Conservation (phyloP, 352 stramenopile genomes). For the Salisapilia sapeloensis region DNA sequence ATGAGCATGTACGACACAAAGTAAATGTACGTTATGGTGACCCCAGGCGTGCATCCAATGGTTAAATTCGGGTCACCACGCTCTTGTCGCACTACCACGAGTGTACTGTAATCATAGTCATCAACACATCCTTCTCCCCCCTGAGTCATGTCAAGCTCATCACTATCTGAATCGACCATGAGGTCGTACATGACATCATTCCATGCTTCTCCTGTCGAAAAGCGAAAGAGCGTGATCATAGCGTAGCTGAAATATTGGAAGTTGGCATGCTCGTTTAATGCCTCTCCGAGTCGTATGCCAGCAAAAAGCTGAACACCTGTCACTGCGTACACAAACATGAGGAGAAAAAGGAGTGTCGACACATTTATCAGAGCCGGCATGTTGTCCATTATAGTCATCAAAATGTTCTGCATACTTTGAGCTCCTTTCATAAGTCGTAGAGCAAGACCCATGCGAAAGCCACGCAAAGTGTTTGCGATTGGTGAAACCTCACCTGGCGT, state of each 20-base stretch:
- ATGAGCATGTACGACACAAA: slow-evolving; percentile 51
- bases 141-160: too few relatives aligned
- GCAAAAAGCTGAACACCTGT: slow-evolving; percentile 65
- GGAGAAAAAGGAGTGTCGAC: slow-evolving; percentile 34
- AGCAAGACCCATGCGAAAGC: slow-evolving; percentile 41
- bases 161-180: too few relatives aligned
- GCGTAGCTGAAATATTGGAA: slow-evolving; percentile 33
- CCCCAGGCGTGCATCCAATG: slow-evolving; percentile 17
- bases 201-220: slow-evolving; percentile 52
- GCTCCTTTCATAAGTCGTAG: slow-evolving; percentile 25
- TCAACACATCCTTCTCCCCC: slow-evolving; percentile 13
- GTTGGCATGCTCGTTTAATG: slow-evolving; percentile 38
- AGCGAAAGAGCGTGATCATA: slow-evolving; percentile 47
- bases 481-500: slow-evolving; percentile 20
- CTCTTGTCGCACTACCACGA: slow-evolving; percentile 9
- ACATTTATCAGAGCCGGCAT: slow-evolving; percentile 67
- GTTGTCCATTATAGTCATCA: slow-evolving; percentile 52
- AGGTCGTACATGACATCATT: slow-evolving; percentile 73
- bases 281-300: slow-evolving; percentile 24
- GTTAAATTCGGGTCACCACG: slow-evolving; percentile 10
- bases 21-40: slow-evolving; percentile 34
- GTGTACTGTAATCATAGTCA: slow-evolving; percentile 14
- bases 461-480: slow-evolving; percentile 32
- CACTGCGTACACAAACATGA: slow-evolving; percentile 69
- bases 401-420: slow-evolving; percentile 38